These are phyloP conservation scores for Bruguiera sexangula DNA, from an alignment of 345 rosid genomes.

Conservation along the genomic window DNA sequence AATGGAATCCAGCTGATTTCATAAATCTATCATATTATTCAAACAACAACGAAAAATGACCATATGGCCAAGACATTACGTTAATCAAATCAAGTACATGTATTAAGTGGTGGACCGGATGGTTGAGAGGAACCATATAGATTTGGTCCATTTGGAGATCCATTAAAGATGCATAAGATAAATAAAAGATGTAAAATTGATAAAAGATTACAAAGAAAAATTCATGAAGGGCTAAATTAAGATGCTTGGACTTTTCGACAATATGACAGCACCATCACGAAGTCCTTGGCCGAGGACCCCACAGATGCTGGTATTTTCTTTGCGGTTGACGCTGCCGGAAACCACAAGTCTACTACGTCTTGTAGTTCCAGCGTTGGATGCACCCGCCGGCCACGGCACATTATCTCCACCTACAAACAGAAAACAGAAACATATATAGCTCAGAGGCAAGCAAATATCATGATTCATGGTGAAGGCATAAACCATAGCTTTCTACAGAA, in stretches of 20 bases:
- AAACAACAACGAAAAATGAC: no score
- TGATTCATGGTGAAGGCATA: background rate
- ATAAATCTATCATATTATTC: no score
- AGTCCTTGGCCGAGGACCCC: slow-evolving; percentile 73
- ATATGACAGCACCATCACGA: slow-evolving; percentile 62
- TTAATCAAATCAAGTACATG: background rate
- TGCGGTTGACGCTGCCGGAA: slow-evolving; percentile 38
- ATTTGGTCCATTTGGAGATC: no score
- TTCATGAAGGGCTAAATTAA: background rate
- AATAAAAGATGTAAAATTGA: background rate
- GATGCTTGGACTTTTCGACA: slow-evolving; percentile 40
- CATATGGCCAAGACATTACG: no score
- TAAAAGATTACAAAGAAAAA: background rate
- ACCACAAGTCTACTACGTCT: slow-evolving; percentile 57
- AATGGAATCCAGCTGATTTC: no score
- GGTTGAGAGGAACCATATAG: no score
- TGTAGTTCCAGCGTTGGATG: slow-evolving; percentile 48
- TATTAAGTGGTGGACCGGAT: background rate
- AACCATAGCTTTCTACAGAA: no score
- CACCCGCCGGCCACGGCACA: slow-evolving; percentile 66
- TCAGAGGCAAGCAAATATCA: background rate
- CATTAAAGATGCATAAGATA: no score
- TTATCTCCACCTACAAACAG: slow-evolving; percentile 56
- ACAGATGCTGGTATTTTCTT: slow-evolving; percentile 37
- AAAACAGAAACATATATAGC: background rate